Conservation (phyloP, 2,329 filamentous ascomycete species). For the Gliomastix tumulicola region DNA sequence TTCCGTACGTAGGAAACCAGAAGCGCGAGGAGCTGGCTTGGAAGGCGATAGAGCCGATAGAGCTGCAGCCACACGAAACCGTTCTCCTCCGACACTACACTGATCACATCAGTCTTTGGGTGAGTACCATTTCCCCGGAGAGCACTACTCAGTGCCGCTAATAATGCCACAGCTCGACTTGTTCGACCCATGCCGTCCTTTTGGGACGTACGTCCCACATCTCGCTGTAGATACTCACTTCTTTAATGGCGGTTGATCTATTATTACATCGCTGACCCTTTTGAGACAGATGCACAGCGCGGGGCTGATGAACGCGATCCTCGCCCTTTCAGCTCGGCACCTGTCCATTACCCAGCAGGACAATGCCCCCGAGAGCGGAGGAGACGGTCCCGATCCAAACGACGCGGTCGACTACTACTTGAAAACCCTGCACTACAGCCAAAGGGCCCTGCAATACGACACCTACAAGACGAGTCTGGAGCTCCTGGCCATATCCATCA, state of each 20-base stretch:
- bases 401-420: slow-evolving; percentile 40
- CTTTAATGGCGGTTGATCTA: too few relatives aligned
- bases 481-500: slow-evolving; percentile 47
- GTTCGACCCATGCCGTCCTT: slow-evolving; percentile 6
- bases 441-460: slow-evolving; percentile 46
- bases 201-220: slow-evolving; percentile 6
- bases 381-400: too few relatives aligned
- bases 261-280: too few relatives aligned
- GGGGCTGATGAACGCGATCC: slow-evolving; percentile 46
- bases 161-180: too few relatives aligned
- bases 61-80: slow-evolving; percentile 15
- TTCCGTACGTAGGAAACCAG: too few relatives aligned
- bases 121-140: too few relatives aligned
- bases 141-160: too few relatives aligned
- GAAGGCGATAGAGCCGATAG: slow-evolving; percentile 13
- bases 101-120: slow-evolving; percentile 10
- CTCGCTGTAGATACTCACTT: slow-evolving; percentile 30
- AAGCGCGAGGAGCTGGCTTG: slow-evolving; percentile 4
- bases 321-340: slow-evolving; percentile 47
- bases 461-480: slow-evolving; percentile 32
- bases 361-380: slow-evolving; percentile 9
- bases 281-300: too few relatives aligned
- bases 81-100: slow-evolving; percentile 18
- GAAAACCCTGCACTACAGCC: slow-evolving; percentile 52
- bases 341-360: slow-evolving; percentile 6